These are phyloP conservation scores for Rhododendron simsii DNA, from an alignment of 148 eudicot genomes.

Conservation along the genomic window DNA sequence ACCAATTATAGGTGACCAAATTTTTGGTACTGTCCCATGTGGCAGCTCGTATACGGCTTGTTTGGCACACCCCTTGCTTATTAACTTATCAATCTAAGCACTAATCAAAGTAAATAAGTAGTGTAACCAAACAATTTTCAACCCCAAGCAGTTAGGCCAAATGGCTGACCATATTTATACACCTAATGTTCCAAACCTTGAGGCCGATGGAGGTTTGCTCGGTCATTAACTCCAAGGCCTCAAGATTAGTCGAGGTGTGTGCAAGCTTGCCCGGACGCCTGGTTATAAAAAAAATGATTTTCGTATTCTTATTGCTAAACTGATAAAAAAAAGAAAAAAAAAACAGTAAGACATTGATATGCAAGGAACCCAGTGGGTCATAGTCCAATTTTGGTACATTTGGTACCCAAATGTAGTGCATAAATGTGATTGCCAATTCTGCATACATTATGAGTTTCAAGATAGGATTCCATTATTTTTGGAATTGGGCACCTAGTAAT, in stretches of 20 bases:
- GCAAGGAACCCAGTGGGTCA: neutral
- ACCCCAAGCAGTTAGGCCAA: neutral
- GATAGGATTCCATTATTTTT: neutral
- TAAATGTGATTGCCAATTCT: neutral
- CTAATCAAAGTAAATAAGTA: neutral
- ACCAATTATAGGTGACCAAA: neutral
- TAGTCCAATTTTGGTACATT: neutral
- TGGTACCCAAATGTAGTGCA: neutral
- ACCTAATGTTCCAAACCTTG: neutral
- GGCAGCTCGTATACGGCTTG: neutral
- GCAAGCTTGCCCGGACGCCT: neutral
- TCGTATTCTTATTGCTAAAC: neutral
- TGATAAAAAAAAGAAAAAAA: neutral
- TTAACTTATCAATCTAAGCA: neutral
- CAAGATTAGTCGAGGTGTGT: neutral
- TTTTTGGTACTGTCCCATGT: neutral
- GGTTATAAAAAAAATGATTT: neutral
- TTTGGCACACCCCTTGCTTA: neutral
- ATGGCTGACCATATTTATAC: neutral
- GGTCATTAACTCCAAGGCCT: neutral
- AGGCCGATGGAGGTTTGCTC: neutral
- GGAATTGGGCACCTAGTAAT: conserved; percentile 2
- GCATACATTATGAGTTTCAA: neutral
- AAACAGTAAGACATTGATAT: neutral
- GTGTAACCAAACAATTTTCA: neutral